These are phyloP conservation scores for Saccharomycopsis fibuligera DNA, from an alignment of 805 yeast species.

Conservation along the genomic window DNA sequence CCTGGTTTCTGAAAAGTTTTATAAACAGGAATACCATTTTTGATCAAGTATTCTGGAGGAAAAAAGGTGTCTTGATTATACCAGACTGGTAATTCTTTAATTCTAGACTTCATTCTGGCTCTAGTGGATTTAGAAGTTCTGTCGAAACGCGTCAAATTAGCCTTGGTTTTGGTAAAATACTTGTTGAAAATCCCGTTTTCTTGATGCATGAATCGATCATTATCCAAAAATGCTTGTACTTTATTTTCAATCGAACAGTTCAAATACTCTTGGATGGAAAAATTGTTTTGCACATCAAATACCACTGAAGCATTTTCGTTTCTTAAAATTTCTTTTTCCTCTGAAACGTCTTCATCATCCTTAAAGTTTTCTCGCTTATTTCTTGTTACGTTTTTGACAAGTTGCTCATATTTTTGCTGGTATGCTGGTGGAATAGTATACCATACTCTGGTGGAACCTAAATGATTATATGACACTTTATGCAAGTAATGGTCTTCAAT, in stretches of 20 bases:
- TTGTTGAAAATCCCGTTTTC: slow-evolving; percentile 8
- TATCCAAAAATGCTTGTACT: slow-evolving; percentile 28
- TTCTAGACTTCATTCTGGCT: slow-evolving; percentile 2
- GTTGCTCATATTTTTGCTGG: slow-evolving; percentile 43
- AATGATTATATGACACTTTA: slow-evolving; percentile 44
- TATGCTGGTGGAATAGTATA: slow-evolving; percentile 56
- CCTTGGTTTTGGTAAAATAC: slow-evolving; percentile 13
- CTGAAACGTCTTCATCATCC: slow-evolving; percentile 11
- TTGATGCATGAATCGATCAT: slow-evolving; percentile 18
- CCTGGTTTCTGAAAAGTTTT: slow-evolving; percentile 55
- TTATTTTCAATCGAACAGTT: slow-evolving; percentile 31
- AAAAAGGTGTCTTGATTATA: slow-evolving; percentile 42
- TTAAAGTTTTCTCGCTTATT: slow-evolving; percentile 6
- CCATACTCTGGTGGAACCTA: slow-evolving; percentile 54
- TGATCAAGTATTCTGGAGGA: slow-evolving; percentile 42
- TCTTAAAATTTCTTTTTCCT: not conserved
- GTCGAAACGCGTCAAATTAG: slow-evolving; percentile 5
- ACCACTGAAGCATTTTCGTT: slow-evolving; percentile 1
- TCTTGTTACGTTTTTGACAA: slow-evolving; percentile 24
- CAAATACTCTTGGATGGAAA: slow-evolving; percentile 18
- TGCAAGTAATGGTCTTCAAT: slow-evolving; percentile 57
- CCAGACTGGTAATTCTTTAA: slow-evolving; percentile 15
- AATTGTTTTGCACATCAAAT: slow-evolving; percentile 4
- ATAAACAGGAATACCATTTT: slow-evolving; percentile 41
- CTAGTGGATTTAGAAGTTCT: slow-evolving; percentile 2